These are phyloP conservation scores for Mortierella sp. DNA, from an alignment of 371 early-diverging fungal species.

Conservation along the genomic window DNA sequence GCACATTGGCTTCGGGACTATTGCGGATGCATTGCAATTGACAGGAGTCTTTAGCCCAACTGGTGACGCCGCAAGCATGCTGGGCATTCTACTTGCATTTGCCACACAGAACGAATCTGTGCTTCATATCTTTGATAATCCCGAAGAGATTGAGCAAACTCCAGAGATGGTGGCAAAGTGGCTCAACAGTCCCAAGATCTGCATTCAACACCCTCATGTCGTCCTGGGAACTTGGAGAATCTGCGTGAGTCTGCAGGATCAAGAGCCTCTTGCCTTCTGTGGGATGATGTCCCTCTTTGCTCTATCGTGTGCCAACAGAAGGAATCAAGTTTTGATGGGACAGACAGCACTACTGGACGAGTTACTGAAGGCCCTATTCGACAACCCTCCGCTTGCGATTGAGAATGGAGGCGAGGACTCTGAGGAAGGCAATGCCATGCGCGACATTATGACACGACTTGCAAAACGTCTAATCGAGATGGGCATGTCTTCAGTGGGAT, in stretches of 20 bases:
- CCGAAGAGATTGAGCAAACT: conserved; percentile 30
- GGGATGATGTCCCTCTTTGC: conserved; percentile 61
- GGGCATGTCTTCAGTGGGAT: conserved; percentile 69
- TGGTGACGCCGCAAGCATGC: conserved; percentile 56
- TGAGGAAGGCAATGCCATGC: conserved; percentile 38
- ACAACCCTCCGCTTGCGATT: conserved; percentile 18
- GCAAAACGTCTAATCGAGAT: conserved; percentile 70
- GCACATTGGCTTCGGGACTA: conserved; percentile 64
- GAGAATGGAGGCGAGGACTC: conserved; percentile 25
- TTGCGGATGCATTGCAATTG: conserved; percentile 70
- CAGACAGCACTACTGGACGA: conserved; percentile 65
- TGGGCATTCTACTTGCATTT: conserved; percentile 73
- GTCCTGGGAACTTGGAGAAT: conserved; percentile 64
- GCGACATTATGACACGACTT: conserved; percentile 59
- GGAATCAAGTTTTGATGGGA: conserved; percentile 74
- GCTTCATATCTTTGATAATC: conserved; percentile 58
- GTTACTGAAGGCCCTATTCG: conserved; percentile 62
- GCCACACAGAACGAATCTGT: conserved; percentile 64
- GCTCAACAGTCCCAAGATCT: conserved; percentile 50
- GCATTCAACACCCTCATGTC: conserved; percentile 66
- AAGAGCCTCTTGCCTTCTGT: conserved; percentile 56
- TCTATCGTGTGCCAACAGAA: conserved; percentile 63
- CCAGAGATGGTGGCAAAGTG: conserved; percentile 52
- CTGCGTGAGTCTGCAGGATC: conserved; percentile 55
- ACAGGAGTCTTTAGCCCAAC: conserved; percentile 64